phyloP scores from a whole-genome alignment of 495 filamentous ascomycete genomes.

The Hypomontagnella submonticulosa region DNA sequence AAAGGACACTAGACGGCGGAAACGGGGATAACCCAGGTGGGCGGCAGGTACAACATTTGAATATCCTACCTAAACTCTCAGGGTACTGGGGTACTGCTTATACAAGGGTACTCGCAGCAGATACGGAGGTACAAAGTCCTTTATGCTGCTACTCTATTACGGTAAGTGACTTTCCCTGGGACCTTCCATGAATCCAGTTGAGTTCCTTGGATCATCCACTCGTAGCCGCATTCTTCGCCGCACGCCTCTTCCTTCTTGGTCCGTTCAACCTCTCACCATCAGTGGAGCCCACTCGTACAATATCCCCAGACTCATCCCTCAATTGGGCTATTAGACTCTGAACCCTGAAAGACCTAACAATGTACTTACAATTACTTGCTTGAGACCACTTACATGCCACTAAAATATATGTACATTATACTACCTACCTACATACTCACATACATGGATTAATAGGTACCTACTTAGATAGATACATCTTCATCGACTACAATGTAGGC shows the following conservation, averaged over 20 bases:
- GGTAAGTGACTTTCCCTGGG: constrained; percentile 27
- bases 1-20: constrained; percentile 32
- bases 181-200: constrained; percentile 29
- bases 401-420: constrained; percentile 1
- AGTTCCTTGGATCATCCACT: constrained; percentile 38
- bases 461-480: too few relatives aligned
- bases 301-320: constrained; percentile 33
- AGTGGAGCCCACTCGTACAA: constrained; percentile 28
- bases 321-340: constrained; percentile 24
- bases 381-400: constrained; percentile 3
- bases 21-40: constrained; percentile 39
- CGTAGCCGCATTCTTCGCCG: constrained; percentile 46
- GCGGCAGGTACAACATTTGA: constrained; percentile 32
- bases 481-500: too few relatives aligned
- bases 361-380: not conserved
- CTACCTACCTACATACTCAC: constrained; percentile 8
- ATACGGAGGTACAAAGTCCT: constrained; percentile 22
- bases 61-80: constrained; percentile 1
- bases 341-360: constrained; percentile 5
- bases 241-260: constrained; percentile 45
- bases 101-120: not conserved
- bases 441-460: constrained; percentile 8
- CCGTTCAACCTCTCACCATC: constrained; percentile 35
- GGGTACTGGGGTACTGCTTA: constrained; percentile 8
- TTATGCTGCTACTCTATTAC: constrained; percentile 6